Evolutionary conservation across 768 basidiomycete species (phyloP), one percentile per base, ranked within the genome.

Genomic region (Cantharellus cinnabarinus): DNA sequence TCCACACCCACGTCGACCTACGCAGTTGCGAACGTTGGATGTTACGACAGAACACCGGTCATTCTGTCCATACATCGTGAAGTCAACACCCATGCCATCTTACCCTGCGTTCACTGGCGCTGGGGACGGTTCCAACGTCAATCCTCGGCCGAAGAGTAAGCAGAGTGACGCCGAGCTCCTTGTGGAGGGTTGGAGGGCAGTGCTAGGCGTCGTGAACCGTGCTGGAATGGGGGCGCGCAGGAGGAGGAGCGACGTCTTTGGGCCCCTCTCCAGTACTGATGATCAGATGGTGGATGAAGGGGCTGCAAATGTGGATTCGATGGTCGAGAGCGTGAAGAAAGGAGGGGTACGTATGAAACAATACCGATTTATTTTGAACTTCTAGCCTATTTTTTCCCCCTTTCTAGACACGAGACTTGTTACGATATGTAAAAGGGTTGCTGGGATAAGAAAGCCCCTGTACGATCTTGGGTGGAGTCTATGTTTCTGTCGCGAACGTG

Each of bases 101-200:
- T n/a, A 61, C 44, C 63, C 62, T 37, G 14, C 52, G 10, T 10
- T 54, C 38, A 10, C 44, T 54, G 35, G 10, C 7, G 10, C 10
- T 10, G 35, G 10, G 14, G 38, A 7, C 35, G 35, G 14, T 54
- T 7, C 52, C 7, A 7, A 10, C 38, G 52, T 7, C 38, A 37
- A 37, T 54, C 14, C 52, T 54, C 7, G 10, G 35, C 10, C 10
- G 52, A 37, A 37, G 10, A 7, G 10, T 54, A 37, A 64, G 65
- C 3, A 15, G 58, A 4, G 29, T 51, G 41, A 14, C 37, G 54
- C 60, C 60, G 29, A 50, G 1, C 64, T 63, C 4, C 69, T 72
- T 2, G 59, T 82, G 35, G 87, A 89, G 66, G 87, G 87, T 14
- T 89, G 87, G 87, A 74, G 81, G 41, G 86, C 86, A 5, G 79